Percentiles rank a stretch among this genome's conserved stretches.
Evolutionary conservation across 2,329 filamentous ascomycete species (phyloP).

Genomic region (Pseudogymnoascus sp.): DNA sequence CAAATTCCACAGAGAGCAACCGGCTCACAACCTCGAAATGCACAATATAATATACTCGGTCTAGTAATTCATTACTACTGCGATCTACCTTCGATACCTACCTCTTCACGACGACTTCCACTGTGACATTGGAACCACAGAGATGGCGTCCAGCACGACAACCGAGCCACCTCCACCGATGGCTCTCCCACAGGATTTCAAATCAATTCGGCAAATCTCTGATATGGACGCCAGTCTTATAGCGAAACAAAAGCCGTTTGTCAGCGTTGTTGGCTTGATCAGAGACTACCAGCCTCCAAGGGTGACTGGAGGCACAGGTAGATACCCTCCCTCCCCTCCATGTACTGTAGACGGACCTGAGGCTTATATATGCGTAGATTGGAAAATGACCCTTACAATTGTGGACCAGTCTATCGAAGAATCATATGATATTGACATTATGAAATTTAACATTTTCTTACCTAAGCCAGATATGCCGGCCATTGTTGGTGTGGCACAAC

Average conservation of each 20-base stretch:
- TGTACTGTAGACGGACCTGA: neutral
- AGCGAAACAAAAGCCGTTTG: slow-evolving; percentile 23
- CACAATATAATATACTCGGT: neutral
- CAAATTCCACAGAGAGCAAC: neutral
- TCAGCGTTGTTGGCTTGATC: slow-evolving; percentile 63
- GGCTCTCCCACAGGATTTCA: slow-evolving; percentile 28
- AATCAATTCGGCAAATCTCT: slow-evolving; percentile 32
- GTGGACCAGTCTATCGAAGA: slow-evolving; percentile 49
- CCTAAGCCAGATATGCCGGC: slow-evolving; percentile 39
- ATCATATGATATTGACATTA: slow-evolving; percentile 31
- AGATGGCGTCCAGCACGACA: neutral
- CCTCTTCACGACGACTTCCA: neutral
- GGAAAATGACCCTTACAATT: slow-evolving; percentile 51
- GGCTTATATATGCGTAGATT: slow-evolving; percentile 35
- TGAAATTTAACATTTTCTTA: slow-evolving; percentile 52
- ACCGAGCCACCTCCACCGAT: neutral
- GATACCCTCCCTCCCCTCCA: slow-evolving; percentile 10
- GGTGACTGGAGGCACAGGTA: slow-evolving; percentile 44
- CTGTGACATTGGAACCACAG: neutral
- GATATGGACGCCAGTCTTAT: slow-evolving; percentile 35
- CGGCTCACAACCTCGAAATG: neutral
- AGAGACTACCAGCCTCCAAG: slow-evolving; percentile 52
- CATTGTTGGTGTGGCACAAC: slow-evolving; percentile 44
- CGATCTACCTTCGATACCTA: neutral
- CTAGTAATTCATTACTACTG: neutral